Conservation (phyloP, 2,329 filamentous ascomycete genomes). For the Fusarium dimerum region DNA sequence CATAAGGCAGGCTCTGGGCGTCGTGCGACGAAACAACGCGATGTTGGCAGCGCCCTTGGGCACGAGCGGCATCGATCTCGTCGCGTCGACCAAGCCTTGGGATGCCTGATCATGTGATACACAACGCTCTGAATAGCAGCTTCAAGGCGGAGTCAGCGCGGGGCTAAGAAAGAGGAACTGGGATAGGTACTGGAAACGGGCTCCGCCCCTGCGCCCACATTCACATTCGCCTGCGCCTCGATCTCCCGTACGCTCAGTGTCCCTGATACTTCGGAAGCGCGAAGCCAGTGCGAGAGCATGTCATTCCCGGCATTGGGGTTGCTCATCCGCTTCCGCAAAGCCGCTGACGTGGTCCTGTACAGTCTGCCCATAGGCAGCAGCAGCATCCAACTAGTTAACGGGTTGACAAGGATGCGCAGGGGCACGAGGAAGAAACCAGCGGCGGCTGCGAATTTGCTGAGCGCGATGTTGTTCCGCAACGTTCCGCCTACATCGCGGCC, state of each 20-base stretch:
- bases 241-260: slow-evolving; percentile 14
- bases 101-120: slow-evolving; percentile 13
- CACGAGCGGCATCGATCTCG: slow-evolving; percentile 10
- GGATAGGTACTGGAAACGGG: slow-evolving; percentile 9
- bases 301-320: slow-evolving; percentile 29
- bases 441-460: slow-evolving; percentile 21
- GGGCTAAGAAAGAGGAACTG: no score
- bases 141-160: no score
- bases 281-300: slow-evolving; percentile 29
- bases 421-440: slow-evolving; percentile 29
- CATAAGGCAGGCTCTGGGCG: slow-evolving; percentile 33
- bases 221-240: slow-evolving; percentile 4
- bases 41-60: slow-evolving; percentile 1
- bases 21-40: slow-evolving; percentile 17
- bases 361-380: slow-evolving; percentile 32
- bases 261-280: slow-evolving; percentile 11
- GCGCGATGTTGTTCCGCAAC: slow-evolving; percentile 24
- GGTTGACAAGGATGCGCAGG: slow-evolving; percentile 30
- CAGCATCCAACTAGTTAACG: slow-evolving; percentile 27
- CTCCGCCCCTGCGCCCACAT: slow-evolving; percentile 11
- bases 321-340: slow-evolving; percentile 22
- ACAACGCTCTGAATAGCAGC: slow-evolving; percentile 14
- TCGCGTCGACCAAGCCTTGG: slow-evolving; percentile 3
- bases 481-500: slow-evolving; percentile 32
- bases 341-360: slow-evolving; percentile 24